Evolutionary conservation across 2,329 filamentous ascomycete species (phyloP), one percentile per base, ranked within the genome.

Genomic region (Sarocladium kiliense): DNA sequence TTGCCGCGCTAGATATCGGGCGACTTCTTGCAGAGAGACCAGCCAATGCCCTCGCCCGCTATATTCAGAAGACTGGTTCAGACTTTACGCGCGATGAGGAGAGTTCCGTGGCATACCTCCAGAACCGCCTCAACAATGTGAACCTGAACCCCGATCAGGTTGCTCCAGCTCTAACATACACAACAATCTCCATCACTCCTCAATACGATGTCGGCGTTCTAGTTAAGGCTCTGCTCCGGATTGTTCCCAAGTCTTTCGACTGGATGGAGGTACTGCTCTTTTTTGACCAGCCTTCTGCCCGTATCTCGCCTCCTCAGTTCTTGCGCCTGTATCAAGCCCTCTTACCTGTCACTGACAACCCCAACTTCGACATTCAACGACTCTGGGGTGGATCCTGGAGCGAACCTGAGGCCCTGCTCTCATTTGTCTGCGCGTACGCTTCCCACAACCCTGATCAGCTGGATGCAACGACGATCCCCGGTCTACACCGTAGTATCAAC

Each of bases 331-430:
- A 94, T 73, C 82, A 88, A 55, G 88, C 89, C 3, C 74, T 99
- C 26, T 74, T 91, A 16, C 85, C 87, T 1, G 77, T 94, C 55
- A 89, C 91, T 2, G 74, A 74, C 54, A 76, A 80, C n/a, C 58
- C 70, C 2, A 66, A 64, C 23, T 85, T 97, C 62, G 90, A 97
- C 66, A 87, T 99, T 44, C 91, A 97, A 68, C 81, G 80, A 37
- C 76, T 99, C 21, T 97, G 94, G 92, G 92, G 92, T 57, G 92
- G 92, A 64, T 77, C 83, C 58, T 99, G 95, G 93, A 84, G 87
- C 59, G 84, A 95, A 61, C 82, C 88, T 14, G 86, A 96, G 59
- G 90, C 94, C 0, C 93, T 97, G 61, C 76, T 99, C 34, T 95
- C 92, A n/a, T 97, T 97, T 67, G 83, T 97, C 54, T 87, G 88